Evolutionary conservation across 176 grass and related monocot genomes (phyloP), one percentile per base, ranked within the genome.

Genomic region (Triticum turgidum): DNA sequence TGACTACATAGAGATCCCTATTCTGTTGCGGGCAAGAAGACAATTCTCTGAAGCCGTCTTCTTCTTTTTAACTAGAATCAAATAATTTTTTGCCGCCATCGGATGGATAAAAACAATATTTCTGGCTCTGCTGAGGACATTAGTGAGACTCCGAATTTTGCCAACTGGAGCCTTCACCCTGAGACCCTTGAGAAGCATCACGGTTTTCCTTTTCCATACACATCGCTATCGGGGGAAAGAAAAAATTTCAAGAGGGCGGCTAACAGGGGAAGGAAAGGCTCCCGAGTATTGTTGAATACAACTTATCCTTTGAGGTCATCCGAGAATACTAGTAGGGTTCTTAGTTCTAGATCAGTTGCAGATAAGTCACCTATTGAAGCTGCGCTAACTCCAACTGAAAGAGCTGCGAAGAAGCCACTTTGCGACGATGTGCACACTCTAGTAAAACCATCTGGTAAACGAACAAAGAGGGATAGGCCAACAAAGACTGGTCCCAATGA

Each of bases 311-410:
- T 90, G 47, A 88, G 85, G 17, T 89, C 92, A 82, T 92, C 90
- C 65, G 77, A 42, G 65, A 73, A 82, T 86, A 87, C 71, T 32
- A 90, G 89, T 25, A 90, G 89, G 68, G 65, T 81, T 85, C 91
- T 88, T 86, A 74, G 35, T 61, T 91, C 86, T 34, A 80, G 35
- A 44, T 90, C 86, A 73, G 51, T 25, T 72, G 81, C 65, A 79
- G 82, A 82, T 5, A 65, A 69, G 2, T 29, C 54, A 84, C 77
- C 84, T 59, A 30, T 44, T 32, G 92, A 94, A 24, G 72, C 80
- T 56, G 44, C 35, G 63, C 81, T 69, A 7, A 35, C 42, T 72
- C 35, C 76, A 80, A 47, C 61, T 32, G 61, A 84, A 45, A 42
- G 41, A 52, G 51, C 42, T 56, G 69, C 73, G 58, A 70, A 78